Percentiles rank a stretch among this genome's conserved stretches.
Evolutionary conservation across 1,284 basidiomycete genomes (phyloP).

Genomic region (Austroboletus rostrupii): DNA sequence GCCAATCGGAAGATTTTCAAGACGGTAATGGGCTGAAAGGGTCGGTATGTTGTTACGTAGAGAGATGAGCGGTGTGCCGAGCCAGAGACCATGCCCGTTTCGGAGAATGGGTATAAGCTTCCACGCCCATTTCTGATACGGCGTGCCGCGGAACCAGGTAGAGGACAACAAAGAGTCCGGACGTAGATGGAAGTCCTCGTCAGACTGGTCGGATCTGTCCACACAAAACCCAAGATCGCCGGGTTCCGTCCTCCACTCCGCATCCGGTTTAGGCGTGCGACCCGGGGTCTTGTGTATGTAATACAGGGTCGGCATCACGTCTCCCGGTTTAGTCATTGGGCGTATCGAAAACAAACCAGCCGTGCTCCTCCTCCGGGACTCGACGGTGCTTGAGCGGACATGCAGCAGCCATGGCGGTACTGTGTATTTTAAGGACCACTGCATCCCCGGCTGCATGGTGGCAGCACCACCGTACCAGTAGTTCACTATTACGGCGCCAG

Average conservation of each 20-base stretch:
- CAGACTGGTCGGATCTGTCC: not conserved
- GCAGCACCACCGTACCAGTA: not conserved
- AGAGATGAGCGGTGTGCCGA: conserved; percentile 7
- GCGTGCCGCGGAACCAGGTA: conserved; percentile 19
- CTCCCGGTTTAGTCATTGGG: too few species aligned
- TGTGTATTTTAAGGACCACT: conserved; percentile 6
- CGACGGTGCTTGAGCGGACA: conserved; percentile 28
- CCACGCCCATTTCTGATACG: conserved; percentile 9
- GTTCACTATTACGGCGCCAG: too few species aligned
- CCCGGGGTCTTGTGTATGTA: not conserved
- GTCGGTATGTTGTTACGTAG: conserved; percentile 25
- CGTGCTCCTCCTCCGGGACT: not conserved
- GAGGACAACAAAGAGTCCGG: conserved; percentile 5
- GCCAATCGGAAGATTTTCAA: conserved; percentile 13
- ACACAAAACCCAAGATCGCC: conserved; percentile 1
- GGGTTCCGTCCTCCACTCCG: conserved; percentile 1
- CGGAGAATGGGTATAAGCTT: conserved; percentile 1
- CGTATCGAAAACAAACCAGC: too few species aligned
- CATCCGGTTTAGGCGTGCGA: conserved; percentile 1
- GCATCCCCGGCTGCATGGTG: not conserved
- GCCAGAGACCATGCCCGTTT: conserved; percentile 10
- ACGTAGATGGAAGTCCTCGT: not conserved
- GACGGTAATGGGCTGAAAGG: conserved; percentile 16
- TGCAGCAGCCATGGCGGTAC: conserved; percentile 8
- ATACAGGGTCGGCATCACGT: not conserved